These are phyloP conservation scores for Curvularia sp. DNA, from an alignment of 2,329 filamentous ascomycete genomes.

Conservation along the genomic window DNA sequence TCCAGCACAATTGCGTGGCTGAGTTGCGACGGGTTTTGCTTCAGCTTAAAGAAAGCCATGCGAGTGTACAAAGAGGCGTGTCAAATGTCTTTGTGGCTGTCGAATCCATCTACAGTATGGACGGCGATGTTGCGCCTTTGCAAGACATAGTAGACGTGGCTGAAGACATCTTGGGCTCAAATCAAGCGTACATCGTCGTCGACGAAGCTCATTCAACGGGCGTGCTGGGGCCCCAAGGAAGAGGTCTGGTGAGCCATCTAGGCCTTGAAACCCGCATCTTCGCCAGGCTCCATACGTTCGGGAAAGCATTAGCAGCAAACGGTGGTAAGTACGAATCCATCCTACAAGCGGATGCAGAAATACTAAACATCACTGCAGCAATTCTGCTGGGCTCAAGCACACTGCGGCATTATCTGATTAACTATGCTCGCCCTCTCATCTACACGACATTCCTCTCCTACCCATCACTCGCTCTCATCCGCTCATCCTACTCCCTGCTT, in stretches of 20 bases:
- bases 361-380: slow-evolving; percentile 23
- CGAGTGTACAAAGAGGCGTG: slow-evolving; percentile 24
- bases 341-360: background rate
- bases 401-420: slow-evolving; percentile 46
- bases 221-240: slow-evolving; percentile 62
- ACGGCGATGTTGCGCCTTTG: slow-evolving; percentile 75
- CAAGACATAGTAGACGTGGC: slow-evolving; percentile 65
- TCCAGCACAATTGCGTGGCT: slow-evolving; percentile 64
- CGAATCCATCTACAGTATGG: slow-evolving; percentile 73
- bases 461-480: slow-evolving; percentile 52
- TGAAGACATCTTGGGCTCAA: slow-evolving; percentile 61
- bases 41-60: slow-evolving; percentile 22
- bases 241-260: slow-evolving; percentile 61
- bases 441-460: slow-evolving; percentile 54
- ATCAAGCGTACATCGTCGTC: slow-evolving; percentile 69
- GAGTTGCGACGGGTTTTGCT: slow-evolving; percentile 53
- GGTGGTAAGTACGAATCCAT: slow-evolving; percentile 63
- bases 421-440: slow-evolving; percentile 51
- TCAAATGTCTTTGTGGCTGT: slow-evolving; percentile 46
- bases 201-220: slow-evolving; percentile 74
- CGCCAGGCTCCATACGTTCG: slow-evolving; percentile 69
- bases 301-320: slow-evolving; percentile 71
- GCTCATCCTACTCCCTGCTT: slow-evolving; percentile 42
- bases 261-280: slow-evolving; percentile 64
- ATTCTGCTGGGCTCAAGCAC: slow-evolving; percentile 42